A percentile compares a stretch with the other conserved stretches of the same genome.
Conservation (phyloP, 148 eudicot genomes). For the Dianthus caryophyllus region DNA sequence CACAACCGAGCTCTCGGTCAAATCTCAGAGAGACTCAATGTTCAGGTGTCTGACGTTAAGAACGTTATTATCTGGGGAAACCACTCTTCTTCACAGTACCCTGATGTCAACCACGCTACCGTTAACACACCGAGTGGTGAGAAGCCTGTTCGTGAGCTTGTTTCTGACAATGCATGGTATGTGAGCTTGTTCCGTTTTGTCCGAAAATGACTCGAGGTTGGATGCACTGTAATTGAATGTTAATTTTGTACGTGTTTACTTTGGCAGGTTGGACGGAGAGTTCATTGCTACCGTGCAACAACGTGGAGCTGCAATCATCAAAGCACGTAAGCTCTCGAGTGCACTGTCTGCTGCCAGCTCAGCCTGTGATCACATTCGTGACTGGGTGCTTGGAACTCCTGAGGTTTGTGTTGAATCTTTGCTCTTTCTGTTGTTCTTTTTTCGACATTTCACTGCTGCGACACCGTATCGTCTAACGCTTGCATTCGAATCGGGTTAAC, state of each 20-base stretch:
- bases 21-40: conserved; percentile 79
- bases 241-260: background rate
- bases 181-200: background rate
- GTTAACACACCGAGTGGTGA: conserved; percentile 77
- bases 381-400: conserved; percentile 98
- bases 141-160: conserved; percentile 82
- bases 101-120: conserved; percentile 96
- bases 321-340: conserved; percentile 96
- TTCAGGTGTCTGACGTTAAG: conserved; percentile 86
- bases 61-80: conserved; percentile 99
- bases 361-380: conserved; percentile 96
- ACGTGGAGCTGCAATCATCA: conserved; percentile 97
- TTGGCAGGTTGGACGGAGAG: conserved; percentile 78
- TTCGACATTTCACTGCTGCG: background rate
- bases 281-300: conserved; percentile 90
- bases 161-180: conserved; percentile 85
- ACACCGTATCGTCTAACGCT: too few species aligned
- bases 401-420: conserved; percentile 50
- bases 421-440: background rate
- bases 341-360: conserved; percentile 96
- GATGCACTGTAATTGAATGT: background rate
- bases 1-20: conserved; percentile 99
- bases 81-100: conserved; percentile 93
- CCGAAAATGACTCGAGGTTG: too few species aligned
- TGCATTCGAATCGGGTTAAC: too few species aligned